Percentiles rank a stretch among this genome's conserved stretches.
Evolutionary conservation across 192 early-diverging fungal genomes (phyloP).

Genomic region (Helicostylum pulchrum): DNA sequence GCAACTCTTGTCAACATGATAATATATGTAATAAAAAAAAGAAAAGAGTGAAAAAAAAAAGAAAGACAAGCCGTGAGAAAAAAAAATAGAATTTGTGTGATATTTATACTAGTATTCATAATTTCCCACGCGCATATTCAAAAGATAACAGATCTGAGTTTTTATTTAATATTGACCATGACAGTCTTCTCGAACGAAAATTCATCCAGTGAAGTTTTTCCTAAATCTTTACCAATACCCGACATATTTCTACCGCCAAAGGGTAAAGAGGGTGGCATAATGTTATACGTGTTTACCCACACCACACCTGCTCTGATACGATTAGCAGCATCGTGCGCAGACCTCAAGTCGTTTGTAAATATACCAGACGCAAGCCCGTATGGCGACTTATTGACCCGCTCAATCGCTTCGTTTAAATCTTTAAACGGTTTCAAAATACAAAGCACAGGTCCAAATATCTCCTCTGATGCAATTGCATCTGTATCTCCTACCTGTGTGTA

Average conservation of each 20-base stretch:
- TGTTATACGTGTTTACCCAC: constrained; percentile 63
- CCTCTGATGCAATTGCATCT: constrained; percentile 45
- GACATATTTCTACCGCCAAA: constrained; percentile 62
- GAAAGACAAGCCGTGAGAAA: background rate
- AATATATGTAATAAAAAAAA: background rate
- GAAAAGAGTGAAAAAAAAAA: background rate
- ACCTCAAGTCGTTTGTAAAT: constrained; percentile 43
- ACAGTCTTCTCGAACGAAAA: constrained; percentile 46
- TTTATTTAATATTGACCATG: constrained; percentile 4
- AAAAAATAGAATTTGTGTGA: background rate
- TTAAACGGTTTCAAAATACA: constrained; percentile 51
- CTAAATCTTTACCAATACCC: constrained; percentile 58
- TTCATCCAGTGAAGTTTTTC: constrained; percentile 51
- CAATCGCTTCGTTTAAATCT: constrained; percentile 46
- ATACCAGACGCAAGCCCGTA: constrained; percentile 57
- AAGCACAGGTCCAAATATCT: constrained; percentile 62
- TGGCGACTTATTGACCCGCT: constrained; percentile 43
- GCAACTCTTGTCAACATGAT: background rate
- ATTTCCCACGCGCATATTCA: background rate
- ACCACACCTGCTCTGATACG: constrained; percentile 47
- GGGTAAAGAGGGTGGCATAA: constrained; percentile 50
- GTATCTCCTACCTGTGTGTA: constrained; percentile 44
- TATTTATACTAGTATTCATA: background rate
- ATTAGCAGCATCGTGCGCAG: constrained; percentile 41
- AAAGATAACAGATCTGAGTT: no score